A percentile compares a stretch with the other conserved stretches of the same genome.
Evolutionary conservation across 345 rosid genomes (phyloP).

Genomic region (Sisymbrium altissimum): DNA sequence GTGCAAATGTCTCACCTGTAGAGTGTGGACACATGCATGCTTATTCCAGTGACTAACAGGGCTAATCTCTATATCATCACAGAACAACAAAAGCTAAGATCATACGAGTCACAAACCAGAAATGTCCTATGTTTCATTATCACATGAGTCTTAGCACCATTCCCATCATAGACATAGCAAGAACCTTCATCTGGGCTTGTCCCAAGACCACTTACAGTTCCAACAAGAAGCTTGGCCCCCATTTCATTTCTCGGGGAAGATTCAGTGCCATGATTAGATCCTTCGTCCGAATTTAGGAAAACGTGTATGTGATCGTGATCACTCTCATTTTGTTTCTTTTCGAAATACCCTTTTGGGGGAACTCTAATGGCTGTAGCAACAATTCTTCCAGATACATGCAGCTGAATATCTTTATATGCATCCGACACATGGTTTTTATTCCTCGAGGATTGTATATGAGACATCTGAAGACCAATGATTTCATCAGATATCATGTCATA

Average conservation of each 20-base stretch:
- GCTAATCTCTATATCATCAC: slow-evolving; percentile 10
- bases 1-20: slow-evolving; percentile 93
- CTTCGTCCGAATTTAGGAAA: slow-evolving; percentile 53
- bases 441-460: slow-evolving; percentile 34
- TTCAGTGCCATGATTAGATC: slow-evolving; percentile 22
- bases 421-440: slow-evolving; percentile 42
- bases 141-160: slow-evolving; percentile 78
- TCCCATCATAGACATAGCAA: slow-evolving; percentile 67
- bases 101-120: slow-evolving; percentile 61
- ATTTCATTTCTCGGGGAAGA: slow-evolving; percentile 26
- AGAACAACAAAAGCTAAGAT: slow-evolving; percentile 3
- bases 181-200: slow-evolving; percentile 77
- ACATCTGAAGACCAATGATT: slow-evolving; percentile 26
- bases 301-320: slow-evolving; percentile 67
- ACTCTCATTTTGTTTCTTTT: slow-evolving; percentile 39
- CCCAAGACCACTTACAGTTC: slow-evolving; percentile 70
- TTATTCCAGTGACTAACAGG: neutral
- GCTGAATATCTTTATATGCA: slow-evolving; percentile 80
- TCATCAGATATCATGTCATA: slow-evolving; percentile 17
- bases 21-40: neutral
- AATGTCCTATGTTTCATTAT: slow-evolving; percentile 88
- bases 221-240: slow-evolving; percentile 53
- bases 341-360: slow-evolving; percentile 50
- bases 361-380: slow-evolving; percentile 76
- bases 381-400: slow-evolving; percentile 67